Evolutionary conservation across 805 yeast species (phyloP), one percentile per base, ranked within the genome.

Genomic region (Sungouiozyma intestinalis): DNA sequence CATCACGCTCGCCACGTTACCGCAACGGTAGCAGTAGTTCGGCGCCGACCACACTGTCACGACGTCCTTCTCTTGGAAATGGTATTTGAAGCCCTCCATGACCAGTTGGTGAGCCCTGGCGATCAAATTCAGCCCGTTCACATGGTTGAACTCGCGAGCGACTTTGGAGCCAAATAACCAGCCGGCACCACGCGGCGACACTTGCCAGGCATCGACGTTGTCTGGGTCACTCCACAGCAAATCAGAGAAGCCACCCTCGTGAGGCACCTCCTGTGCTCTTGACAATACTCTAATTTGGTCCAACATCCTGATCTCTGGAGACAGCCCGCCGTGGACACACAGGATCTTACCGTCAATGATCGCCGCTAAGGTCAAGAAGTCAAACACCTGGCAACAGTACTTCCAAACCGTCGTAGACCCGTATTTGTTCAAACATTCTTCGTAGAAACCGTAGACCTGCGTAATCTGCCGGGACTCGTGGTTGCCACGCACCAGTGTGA

Each of bases 11-110:
- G 98, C 98, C 40, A 90, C 97, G 59, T 90, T 90, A 45, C 98
- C 98, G 68, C 97, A 90, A 57, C 97, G 73, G 65, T 90, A 90
- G 67, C 97, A 88, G 67, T 88, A 88, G 63, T 88, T 88, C 37
- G 97, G 97, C 15, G 97, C 97, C 9, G 88, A 79, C 97, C 97
- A 90, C 32, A 90, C 97, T 0, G 98, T 90, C 32, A 90, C 98
- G 40, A 90, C 97, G 57, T 85, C 95, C 55, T 87, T 85, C 51
- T 90, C 96, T 48, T 87, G 86, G 68, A 92, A 92, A 66, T 92
- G 97, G 61, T 88, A 92, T 52, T 90, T 76, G 72, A 86, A 90
- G 2, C 98, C 98, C 61, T 90, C 98, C 96, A 92, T 94, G 16
- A 92, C 97, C 62, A 90, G 75, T 65, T 90, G 98, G 67, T 90